These are phyloP conservation scores for Hanseniaspora pseudoguilliermondii DNA, from an alignment of 805 yeast genomes.

Conservation along the genomic window DNA sequence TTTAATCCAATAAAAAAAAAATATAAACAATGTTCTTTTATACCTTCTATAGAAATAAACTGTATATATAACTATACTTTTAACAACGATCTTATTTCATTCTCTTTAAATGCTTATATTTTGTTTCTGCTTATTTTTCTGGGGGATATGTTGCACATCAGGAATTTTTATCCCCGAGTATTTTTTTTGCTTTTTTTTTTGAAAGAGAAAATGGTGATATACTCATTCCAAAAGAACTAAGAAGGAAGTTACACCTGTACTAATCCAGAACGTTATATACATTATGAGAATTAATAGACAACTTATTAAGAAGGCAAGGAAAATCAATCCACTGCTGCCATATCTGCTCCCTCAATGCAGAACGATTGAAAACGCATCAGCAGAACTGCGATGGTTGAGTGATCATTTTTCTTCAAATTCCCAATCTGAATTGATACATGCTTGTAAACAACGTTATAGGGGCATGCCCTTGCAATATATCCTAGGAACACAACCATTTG, in stretches of 20 bases:
- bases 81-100: background rate
- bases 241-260: background rate
- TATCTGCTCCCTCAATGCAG: slow-evolving; percentile 23
- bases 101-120: no score
- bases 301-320: slow-evolving; percentile 15
- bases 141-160: no score
- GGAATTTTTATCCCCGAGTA: no score
- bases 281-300: slow-evolving; percentile 17
- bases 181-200: no score
- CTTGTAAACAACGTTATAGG: slow-evolving; percentile 41
- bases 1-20: background rate
- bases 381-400: slow-evolving; percentile 23
- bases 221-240: no score
- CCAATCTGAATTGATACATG: slow-evolving; percentile 28
- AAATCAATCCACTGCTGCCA: slow-evolving; percentile 18
- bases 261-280: background rate
- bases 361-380: slow-evolving; percentile 17
- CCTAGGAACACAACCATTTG: slow-evolving; percentile 80
- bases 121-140: no score
- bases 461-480: slow-evolving; percentile 73
- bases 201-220: no score
- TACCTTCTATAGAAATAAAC: background rate
- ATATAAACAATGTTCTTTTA: background rate
- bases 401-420: background rate
- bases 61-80: background rate